Conservation (phyloP, 805 yeast genomes). For the Peterozyma xylosa region DNA sequence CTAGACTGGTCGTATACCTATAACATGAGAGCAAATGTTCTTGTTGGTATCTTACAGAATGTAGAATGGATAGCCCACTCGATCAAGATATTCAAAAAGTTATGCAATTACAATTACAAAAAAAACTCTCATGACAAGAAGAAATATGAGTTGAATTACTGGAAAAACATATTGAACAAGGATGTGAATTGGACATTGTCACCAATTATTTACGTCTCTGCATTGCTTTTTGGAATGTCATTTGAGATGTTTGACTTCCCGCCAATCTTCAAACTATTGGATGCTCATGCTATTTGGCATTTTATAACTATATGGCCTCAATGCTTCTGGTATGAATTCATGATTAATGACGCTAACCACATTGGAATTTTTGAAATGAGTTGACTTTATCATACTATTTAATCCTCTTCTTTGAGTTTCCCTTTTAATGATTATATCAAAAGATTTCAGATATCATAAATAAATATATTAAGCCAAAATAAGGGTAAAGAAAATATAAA, state of each 20-base stretch:
- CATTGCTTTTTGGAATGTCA: constrained; percentile 71
- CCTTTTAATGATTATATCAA: too few relatives aligned
- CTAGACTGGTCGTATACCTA: constrained; percentile 86
- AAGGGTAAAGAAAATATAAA: too few relatives aligned
- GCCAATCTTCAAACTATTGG: constrained; percentile 60
- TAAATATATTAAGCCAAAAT: too few relatives aligned
- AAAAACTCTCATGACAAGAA: background rate
- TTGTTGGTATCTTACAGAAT: constrained; percentile 73
- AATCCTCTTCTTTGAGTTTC: too few relatives aligned
- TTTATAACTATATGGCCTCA: constrained; percentile 80
- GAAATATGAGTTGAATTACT: background rate
- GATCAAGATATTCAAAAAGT: constrained; percentile 19
- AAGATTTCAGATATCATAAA: too few relatives aligned
- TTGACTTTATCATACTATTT: too few relatives aligned
- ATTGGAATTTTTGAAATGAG: too few relatives aligned
- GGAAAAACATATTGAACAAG: background rate
- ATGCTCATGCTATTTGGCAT: constrained; percentile 96
- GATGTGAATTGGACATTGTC: constrained; percentile 35
- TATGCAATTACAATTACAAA: background rate
- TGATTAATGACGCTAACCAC: constrained; percentile 33
- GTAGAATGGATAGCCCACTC: constrained; percentile 36
- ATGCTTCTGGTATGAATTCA: constrained; percentile 60
- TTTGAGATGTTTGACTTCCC: constrained; percentile 88
- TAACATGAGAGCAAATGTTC: constrained; percentile 85
- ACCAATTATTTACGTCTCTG: constrained; percentile 44